phyloP scores from a whole-genome alignment of 495 filamentous ascomycete genomes.

The Lophiostoma macrostomum region DNA sequence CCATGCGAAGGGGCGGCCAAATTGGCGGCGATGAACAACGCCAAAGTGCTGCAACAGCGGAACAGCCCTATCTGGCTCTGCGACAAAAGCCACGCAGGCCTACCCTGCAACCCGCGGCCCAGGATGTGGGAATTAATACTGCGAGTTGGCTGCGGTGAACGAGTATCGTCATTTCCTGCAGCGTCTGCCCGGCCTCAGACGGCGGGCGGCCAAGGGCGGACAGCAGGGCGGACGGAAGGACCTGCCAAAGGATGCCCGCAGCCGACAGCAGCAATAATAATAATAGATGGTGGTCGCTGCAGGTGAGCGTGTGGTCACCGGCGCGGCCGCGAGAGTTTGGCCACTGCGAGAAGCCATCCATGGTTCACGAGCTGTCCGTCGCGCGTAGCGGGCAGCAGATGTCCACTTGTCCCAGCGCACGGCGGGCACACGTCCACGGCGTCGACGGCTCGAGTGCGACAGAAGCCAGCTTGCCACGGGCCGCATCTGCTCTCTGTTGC shows the following conservation, averaged over 20 bases:
- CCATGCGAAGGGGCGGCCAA: not conserved
- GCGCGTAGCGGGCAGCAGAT: not conserved
- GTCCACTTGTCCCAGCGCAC: too few relatives aligned
- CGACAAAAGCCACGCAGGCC: slow-evolving; percentile 6
- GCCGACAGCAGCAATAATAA: not conserved
- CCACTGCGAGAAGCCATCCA: slow-evolving; percentile 3
- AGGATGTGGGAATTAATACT: slow-evolving; percentile 23
- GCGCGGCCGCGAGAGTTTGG: slow-evolving; percentile 3
- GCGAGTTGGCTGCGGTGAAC: not conserved
- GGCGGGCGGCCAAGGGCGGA: too few relatives aligned
- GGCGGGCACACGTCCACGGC: too few relatives aligned
- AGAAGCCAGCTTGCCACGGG: too few relatives aligned
- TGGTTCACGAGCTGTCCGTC: slow-evolving; percentile 4
- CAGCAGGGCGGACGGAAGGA: not conserved
- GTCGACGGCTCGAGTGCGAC: too few relatives aligned
- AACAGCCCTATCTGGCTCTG: slow-evolving; percentile 25
- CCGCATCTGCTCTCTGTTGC: too few relatives aligned
- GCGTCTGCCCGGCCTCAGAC: too few relatives aligned
- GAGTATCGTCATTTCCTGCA: slow-evolving; percentile 14
- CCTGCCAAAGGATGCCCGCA: not conserved
- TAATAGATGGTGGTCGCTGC: not conserved
- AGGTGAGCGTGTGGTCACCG: slow-evolving; percentile 11
- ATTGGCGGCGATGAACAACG: slow-evolving; percentile 4
- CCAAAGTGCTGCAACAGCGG: slow-evolving; percentile 6
- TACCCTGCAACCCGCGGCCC: slow-evolving; percentile 23